Percentiles rank a stretch among this genome's conserved stretches.
Evolutionary conservation across 805 yeast genomes (phyloP).

Genomic region (Candida anglica): DNA sequence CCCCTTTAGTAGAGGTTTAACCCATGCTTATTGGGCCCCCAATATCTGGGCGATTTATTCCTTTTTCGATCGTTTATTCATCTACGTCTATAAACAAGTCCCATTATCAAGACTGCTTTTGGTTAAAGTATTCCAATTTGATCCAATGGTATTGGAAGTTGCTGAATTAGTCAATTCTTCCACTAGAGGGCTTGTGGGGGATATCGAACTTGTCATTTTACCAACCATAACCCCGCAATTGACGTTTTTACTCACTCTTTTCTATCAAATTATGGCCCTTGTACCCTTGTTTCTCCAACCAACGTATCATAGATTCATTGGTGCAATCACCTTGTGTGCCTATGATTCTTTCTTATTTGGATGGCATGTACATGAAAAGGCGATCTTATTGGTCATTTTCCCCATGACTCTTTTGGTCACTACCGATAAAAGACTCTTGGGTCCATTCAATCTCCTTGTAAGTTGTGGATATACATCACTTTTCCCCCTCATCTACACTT

Average conservation of each 20-base stretch:
- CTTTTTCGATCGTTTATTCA: slow-evolving; percentile 66
- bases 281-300: slow-evolving; percentile 70
- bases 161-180: slow-evolving; percentile 25
- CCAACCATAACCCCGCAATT: slow-evolving; percentile 76
- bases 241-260: slow-evolving; percentile 77
- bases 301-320: slow-evolving; percentile 72
- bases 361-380: slow-evolving; percentile 99
- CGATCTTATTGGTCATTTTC: slow-evolving; percentile 80
- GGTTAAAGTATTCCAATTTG: slow-evolving; percentile 37
- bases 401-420: slow-evolving; percentile 80
- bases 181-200: slow-evolving; percentile 91
- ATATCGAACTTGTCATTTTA: slow-evolving; percentile 73
- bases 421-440: slow-evolving; percentile 65
- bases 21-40: slow-evolving; percentile 99
- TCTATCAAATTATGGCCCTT: slow-evolving; percentile 76
- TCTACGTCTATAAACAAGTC: slow-evolving; percentile 38
- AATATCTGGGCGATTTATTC: slow-evolving; percentile 96
- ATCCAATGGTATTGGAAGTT: slow-evolving; percentile 38
- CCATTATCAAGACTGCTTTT: slow-evolving; percentile 29
- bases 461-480: slow-evolving; percentile 83
- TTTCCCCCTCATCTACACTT: slow-evolving; percentile 80
- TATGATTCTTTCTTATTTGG: slow-evolving; percentile 90
- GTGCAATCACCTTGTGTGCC: slow-evolving; percentile 84
- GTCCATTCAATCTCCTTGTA: slow-evolving; percentile 66
- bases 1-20: slow-evolving; percentile 91